Evolutionary conservation across 306 rosid genomes (phyloP), one percentile per base, ranked within the genome.

Genomic region (Argentina anserina): DNA sequence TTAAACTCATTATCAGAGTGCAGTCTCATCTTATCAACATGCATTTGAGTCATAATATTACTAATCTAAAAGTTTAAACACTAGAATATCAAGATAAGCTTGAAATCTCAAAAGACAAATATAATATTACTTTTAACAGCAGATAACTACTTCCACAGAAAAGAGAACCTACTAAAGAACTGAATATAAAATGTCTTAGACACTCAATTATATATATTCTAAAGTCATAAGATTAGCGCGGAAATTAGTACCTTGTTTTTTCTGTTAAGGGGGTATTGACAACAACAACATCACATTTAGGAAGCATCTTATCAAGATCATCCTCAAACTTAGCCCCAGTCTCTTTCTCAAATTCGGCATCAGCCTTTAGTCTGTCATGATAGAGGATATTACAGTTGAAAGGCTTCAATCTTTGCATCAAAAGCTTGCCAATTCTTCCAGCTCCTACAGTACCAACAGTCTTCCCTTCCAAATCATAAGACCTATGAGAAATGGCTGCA

Each of bases 381-480:
- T 94, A 94, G n/a, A 94, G 90, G 75, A 91, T 92, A 74, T 88
- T 86, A 67, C 97, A 91, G 78, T 85, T 91, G 76, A 94, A 94
- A 53, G 98, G 97, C 60, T 85, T 91, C 90, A 94, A 77, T 82
- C 98, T 87, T 61, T 94, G 98, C 37, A 94, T 90, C 63, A 94
- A 78, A 66, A 94, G 98, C 80, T 17, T 87, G 59, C 98, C 97
- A 20, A 94, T 94, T 25, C 97, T 72, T 17, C 98, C 98, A 8
- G 96, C 94, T 2, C 97, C 98, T 34, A 94, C 86, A 0, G 98
- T 94, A 62, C 97, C 98, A 9, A 94, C 58, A 0, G 98, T 91
- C 86, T 94, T 94, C 26, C 96, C 97, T 76, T 94, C 97, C n/a
- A 94, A 92, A 83, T 94, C 98, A 70, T 94, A 91, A 72, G 97